These are phyloP conservation scores for Paraurostyla sp. DNA, from an alignment of 73 alveolate genomes.

Conservation along the genomic window DNA sequence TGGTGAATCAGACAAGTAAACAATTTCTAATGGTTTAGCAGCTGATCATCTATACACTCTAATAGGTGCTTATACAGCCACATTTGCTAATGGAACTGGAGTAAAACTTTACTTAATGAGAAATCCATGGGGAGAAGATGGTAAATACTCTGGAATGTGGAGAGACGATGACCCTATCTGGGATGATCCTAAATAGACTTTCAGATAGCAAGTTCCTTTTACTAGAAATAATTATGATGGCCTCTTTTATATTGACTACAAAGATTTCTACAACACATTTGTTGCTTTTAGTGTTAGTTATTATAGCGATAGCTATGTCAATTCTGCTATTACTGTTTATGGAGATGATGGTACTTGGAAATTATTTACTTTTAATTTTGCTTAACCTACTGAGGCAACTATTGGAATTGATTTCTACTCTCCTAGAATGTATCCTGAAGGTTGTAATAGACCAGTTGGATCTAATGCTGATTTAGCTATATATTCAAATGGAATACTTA, in stretches of 20 bases:
- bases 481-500: background rate
- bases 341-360: background rate
- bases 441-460: background rate
- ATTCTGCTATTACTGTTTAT: background rate
- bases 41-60: background rate
- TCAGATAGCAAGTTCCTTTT: background rate
- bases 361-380: background rate
- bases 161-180: background rate
- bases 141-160: constrained; percentile 3
- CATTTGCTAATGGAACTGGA: background rate
- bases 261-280: background rate
- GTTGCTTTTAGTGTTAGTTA: background rate
- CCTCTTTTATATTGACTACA: background rate
- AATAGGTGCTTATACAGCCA: background rate
- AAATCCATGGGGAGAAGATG: constrained; percentile 16
- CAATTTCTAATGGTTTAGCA: background rate
- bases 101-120: background rate
- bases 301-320: background rate
- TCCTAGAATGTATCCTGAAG: background rate
- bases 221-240: background rate
- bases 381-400: background rate
- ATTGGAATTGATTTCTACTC: background rate
- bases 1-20: background rate
- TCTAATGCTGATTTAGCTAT: background rate
- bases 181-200: background rate